Conservation (phyloP, 352 stramenopile genomes). For the Aphanomyces euteiches region DNA sequence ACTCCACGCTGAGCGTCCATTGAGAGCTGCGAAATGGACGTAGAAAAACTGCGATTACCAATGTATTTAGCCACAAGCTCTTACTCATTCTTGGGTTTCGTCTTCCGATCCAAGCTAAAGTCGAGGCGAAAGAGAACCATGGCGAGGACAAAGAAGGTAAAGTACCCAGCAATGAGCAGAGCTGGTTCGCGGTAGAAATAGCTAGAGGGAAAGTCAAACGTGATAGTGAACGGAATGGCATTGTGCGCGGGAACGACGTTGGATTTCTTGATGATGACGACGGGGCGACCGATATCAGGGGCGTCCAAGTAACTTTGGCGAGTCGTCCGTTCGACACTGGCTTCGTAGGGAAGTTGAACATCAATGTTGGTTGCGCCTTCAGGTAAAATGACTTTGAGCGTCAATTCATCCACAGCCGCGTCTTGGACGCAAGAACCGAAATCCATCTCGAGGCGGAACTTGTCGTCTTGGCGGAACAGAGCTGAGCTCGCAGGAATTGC, state of each 20-base stretch:
- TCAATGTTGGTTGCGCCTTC: constrained; percentile 78
- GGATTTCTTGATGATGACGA: constrained; percentile 76
- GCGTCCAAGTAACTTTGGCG: constrained; percentile 86
- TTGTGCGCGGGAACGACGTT: constrained; percentile 85
- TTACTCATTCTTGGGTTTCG: constrained; percentile 73
- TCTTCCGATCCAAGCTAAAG: constrained; percentile 60
- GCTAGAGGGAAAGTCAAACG: constrained; percentile 72
- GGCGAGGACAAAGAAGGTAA: constrained; percentile 80
- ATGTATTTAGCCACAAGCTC: background rate
- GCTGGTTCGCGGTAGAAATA: constrained; percentile 87
- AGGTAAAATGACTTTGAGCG: constrained; percentile 83
- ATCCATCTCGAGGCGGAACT: constrained; percentile 81
- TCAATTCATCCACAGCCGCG: constrained; percentile 78
- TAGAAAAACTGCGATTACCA: too few species aligned
- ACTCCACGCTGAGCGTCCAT: too few species aligned
- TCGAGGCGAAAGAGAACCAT: constrained; percentile 83
- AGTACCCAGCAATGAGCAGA: constrained; percentile 77
- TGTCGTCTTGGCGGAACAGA: constrained; percentile 53
- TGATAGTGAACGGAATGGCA: constrained; percentile 69
- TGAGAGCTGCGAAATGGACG: too few species aligned
- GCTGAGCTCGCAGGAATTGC: constrained; percentile 79
- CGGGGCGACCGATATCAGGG: constrained; percentile 64
- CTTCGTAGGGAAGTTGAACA: constrained; percentile 66
- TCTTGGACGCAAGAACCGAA: constrained; percentile 81
- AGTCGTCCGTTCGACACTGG: constrained; percentile 54